Base-by-base conservation (phyloP, 1,284 basidiomycete species). In the Tilletia walkeri region DNA sequence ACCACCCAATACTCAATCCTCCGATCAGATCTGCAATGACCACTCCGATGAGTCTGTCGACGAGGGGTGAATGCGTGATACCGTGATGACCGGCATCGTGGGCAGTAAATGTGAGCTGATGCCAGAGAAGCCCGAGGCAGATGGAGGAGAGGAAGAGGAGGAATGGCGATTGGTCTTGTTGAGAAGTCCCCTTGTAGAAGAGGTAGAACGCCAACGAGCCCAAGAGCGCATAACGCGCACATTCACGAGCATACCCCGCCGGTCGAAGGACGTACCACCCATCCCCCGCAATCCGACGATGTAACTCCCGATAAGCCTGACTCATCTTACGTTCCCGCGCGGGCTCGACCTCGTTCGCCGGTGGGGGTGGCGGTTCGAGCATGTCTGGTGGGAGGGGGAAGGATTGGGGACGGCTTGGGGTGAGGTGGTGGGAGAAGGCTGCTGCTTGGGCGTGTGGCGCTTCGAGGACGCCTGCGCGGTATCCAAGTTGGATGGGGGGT, bases 61-160 rank as follows among this genome's bases (percentile, higher is more conserved):
- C 85, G 41, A 86, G 85, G 91, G 93, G 96, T 81, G 91, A 86
- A 74, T 95, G 94, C 0, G 94, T 95, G 72, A 99, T 90, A 66
- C 93, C 93, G 82, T 91, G 89, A 85, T 99, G 95, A 2, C 95
- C 96, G 10, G 96, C 89, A 85, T 99, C 96, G 84, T 99, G 96
- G 24, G 89, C 94, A 65, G 89, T 87, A 84, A 99, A 96, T 0
- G 92, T 90, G 72, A 98, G 87, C 84, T 99, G 96, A 82, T 99
- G 95, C 92, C 93, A 98, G 80, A 92, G 88, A 49, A 94, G 85
- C 16, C 95, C 96, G 6, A 98, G 89, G 76, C 88, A 91, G 54
- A 92, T 77, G 2, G 95, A 92, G 69, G 87, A 85, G 87, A 87
- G 88, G 89, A 94, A 82, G 75, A 85, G 86, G 3, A 84, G 73